Conservation (phyloP, 495 filamentous ascomycete species). For the Lepidopterella palustris region DNA sequence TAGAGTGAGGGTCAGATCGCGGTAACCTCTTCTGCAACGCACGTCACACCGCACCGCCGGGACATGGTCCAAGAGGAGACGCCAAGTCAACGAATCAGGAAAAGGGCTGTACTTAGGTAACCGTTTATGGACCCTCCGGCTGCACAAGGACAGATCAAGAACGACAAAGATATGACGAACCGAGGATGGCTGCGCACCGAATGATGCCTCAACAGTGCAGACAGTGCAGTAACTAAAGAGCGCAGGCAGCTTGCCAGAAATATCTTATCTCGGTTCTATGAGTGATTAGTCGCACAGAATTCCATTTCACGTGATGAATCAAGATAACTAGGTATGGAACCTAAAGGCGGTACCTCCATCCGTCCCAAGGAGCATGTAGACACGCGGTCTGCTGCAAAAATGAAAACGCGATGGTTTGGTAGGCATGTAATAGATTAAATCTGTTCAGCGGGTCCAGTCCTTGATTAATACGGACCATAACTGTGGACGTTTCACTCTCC, state of each 20-base stretch:
- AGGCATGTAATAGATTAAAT: not conserved
- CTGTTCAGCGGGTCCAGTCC: not conserved
- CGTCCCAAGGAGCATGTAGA: not conserved
- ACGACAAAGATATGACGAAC: no score
- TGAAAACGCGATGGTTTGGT: not conserved
- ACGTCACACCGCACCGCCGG: not conserved
- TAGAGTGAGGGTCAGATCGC: not conserved
- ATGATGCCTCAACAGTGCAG: no score
- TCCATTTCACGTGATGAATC: not conserved
- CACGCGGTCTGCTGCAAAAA: not conserved
- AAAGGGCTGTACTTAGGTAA: no score
- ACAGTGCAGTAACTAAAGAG: no score
- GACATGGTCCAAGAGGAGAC: not conserved
- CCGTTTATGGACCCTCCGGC: no score
- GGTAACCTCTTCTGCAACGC: not conserved
- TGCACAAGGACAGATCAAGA: no score
- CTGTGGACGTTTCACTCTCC: not conserved
- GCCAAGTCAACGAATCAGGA: not conserved
- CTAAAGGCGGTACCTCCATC: not conserved
- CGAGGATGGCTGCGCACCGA: no score
- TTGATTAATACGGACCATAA: not conserved
- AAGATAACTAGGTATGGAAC: no score
- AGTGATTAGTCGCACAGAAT: no score
- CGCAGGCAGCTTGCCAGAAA: no score
- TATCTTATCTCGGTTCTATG: no score